Conservation (phyloP, 2,329 filamentous ascomycete species). For the Cadophora sp. region DNA sequence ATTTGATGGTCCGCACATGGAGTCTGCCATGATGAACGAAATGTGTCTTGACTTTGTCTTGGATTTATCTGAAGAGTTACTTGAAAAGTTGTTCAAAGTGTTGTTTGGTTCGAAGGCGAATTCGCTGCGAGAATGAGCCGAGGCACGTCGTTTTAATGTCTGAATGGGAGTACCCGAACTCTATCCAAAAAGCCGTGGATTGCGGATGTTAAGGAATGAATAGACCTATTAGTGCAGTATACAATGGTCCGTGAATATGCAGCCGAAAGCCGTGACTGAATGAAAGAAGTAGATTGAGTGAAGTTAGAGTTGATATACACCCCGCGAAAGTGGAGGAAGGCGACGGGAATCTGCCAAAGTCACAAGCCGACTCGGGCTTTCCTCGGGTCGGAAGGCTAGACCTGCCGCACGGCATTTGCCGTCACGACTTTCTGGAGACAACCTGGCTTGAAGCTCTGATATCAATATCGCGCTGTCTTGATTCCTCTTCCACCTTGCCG, state of each 20-base stretch:
- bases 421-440: constrained; percentile 23
- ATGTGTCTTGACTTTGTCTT: not conserved
- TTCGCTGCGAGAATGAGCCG: constrained; percentile 13
- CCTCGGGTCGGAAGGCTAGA: not conserved
- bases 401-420: constrained; percentile 14
- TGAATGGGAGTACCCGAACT: not conserved
- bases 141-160: constrained; percentile 12
- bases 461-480: constrained; percentile 7
- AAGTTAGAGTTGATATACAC: constrained; percentile 7
- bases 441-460: constrained; percentile 24
- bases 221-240: constrained; percentile 11
- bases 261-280: not conserved
- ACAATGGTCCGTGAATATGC: not conserved
- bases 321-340: constrained; percentile 17
- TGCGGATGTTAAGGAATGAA: constrained; percentile 14
- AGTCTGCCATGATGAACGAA: constrained; percentile 61
- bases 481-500: constrained; percentile 20
- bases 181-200: constrained; percentile 7
- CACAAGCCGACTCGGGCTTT: constrained; percentile 15
- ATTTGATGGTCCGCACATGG: constrained; percentile 75
- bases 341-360: not conserved
- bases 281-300: not conserved
- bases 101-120: not conserved
- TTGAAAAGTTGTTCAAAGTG: constrained; percentile 1
- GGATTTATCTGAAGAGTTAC: not conserved